A percentile compares a stretch with the other conserved stretches of the same genome.
Conservation (phyloP, 1,284 basidiomycete species). For the Trichosporon faecale region DNA sequence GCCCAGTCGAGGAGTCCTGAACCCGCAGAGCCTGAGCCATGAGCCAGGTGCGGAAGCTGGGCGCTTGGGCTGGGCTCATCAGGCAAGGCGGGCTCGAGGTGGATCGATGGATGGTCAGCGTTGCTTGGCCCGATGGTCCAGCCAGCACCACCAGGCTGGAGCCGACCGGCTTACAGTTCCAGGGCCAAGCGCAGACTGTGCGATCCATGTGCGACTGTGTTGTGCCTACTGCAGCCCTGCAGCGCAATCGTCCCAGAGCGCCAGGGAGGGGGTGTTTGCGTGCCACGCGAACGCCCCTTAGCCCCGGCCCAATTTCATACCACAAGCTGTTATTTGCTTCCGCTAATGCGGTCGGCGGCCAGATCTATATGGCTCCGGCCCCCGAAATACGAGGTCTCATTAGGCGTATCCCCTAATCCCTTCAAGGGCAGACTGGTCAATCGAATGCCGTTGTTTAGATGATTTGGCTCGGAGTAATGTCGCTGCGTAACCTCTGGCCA, state of each 20-base stretch:
- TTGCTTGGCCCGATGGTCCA: neutral
- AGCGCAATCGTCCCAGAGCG: neutral
- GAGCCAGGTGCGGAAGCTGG: neutral
- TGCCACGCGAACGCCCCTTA: neutral
- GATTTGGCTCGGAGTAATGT: neutral
- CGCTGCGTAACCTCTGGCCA: neutral
- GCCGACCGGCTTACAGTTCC: neutral
- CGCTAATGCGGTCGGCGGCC: neutral
- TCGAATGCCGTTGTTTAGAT: neutral
- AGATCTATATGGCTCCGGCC: neutral
- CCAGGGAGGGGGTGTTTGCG: conserved; percentile 3
- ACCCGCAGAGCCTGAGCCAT: neutral
- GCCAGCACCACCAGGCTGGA: neutral
- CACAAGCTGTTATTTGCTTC: neutral
- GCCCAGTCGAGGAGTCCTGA: neutral
- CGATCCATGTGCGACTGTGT: no score
- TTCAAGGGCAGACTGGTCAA: neutral
- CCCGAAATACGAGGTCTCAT: neutral
- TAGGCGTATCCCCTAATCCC: neutral
- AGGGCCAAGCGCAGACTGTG: neutral
- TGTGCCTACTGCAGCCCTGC: neutral
- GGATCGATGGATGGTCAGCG: conserved; percentile 2
- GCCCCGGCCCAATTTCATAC: conserved; percentile 3
- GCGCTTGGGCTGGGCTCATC: neutral
- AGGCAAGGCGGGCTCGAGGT: neutral